These are phyloP conservation scores for Candida qinlingensis DNA, from an alignment of 805 yeast species.

Conservation along the genomic window DNA sequence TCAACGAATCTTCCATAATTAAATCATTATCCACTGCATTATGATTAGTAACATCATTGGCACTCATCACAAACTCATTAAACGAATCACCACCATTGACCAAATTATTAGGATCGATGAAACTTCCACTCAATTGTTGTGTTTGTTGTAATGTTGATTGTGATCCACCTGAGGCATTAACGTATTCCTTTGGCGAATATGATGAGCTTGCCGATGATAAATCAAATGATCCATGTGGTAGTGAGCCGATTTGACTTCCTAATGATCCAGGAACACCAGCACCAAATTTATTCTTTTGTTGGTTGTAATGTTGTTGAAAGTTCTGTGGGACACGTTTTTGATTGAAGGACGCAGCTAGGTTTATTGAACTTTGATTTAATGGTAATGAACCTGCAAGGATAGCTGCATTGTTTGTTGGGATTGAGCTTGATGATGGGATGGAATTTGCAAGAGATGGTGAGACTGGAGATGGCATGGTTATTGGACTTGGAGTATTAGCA, in stretches of 20 bases:
- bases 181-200: slow-evolving; percentile 1
- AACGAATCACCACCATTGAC: slow-evolving; percentile 1
- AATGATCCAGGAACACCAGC: background rate
- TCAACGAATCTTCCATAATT: slow-evolving; percentile 10
- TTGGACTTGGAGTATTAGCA: slow-evolving; percentile 21
- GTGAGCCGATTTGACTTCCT: background rate
- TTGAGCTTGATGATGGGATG: background rate
- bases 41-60: background rate
- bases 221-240: background rate
- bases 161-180: background rate
- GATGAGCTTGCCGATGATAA: background rate
- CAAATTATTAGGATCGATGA: slow-evolving; percentile 4
- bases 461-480: slow-evolving; percentile 24
- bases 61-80: slow-evolving; percentile 7
- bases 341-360: slow-evolving; percentile 23
- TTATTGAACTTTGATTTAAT: slow-evolving; percentile 17
- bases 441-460: slow-evolving; percentile 17
- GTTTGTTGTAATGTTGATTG: background rate
- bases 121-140: background rate
- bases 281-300: background rate
- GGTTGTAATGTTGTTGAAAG: slow-evolving; percentile 13
- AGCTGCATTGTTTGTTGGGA: slow-evolving; percentile 1
- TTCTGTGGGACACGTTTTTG: slow-evolving; percentile 26
- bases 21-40: slow-evolving; percentile 5
- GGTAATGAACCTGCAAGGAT: slow-evolving; percentile 16